Base-by-base conservation (phyloP, 495 filamentous ascomycete genomes). In the Cudoniella acicularis region DNA sequence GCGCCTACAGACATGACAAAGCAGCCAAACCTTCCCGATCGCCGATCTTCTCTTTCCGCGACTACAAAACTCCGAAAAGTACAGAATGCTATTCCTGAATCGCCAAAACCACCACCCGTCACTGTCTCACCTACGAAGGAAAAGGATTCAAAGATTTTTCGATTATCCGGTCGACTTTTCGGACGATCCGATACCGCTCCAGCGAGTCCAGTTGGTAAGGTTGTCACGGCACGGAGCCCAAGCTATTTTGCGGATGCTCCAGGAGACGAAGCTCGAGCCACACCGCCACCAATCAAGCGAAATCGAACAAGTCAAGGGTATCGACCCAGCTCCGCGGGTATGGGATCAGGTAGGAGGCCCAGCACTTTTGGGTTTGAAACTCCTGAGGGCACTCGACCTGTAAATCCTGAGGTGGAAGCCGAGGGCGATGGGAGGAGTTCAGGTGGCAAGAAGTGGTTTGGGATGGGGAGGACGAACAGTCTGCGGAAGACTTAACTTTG, bases 211-310 rank as follows among this genome's bases (percentile, higher is more conserved):
- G 43, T n/a, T 25, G 25, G 8, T 47, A 21, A 53, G 16, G 24
- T 40, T 18, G 2, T 20, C 17, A 20, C 25, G 1, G 0, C 17
- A 1, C 50, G 41, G 49, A 51, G 25, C 13, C 41, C 42, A 9
- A 59, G 16, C 10, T 61, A 57, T 23, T 26, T 42, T 27, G 64
- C 49, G 18, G 48, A 27, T n/a, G 49, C n/a, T 20, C 4, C 26
- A 2, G 57, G 41, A 1, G 57, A 59, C 2, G 60, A 64, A 20
- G 52, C 43, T 3, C 26, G 64, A 23, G 64, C 64, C 4, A 67
- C 64, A 18, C 64, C 64, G 17, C 64, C 64, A 16, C 64, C 64
- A 1, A 67, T 67, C 21, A 55, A 52, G 25, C 43, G 64, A 6
- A 61, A 25, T 49, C 27, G 61, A 41, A 18, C 53, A 18, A 30